Conservation (phyloP, 169 alveolate species). For the Plasmodium relictum region DNA sequence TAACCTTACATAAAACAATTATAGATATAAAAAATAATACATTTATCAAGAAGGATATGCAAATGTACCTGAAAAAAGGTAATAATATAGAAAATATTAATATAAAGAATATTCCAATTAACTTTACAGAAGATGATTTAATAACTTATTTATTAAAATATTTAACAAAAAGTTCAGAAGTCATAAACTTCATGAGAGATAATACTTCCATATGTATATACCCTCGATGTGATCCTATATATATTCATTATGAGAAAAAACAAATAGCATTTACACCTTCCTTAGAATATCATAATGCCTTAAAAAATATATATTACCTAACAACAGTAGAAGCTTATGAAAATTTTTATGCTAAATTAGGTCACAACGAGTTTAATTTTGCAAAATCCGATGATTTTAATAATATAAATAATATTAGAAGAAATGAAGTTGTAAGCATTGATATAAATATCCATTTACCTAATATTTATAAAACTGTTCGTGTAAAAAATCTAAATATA, state of each 20-base stretch:
- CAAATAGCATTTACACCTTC: slow-evolving; percentile 59
- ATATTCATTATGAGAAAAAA: slow-evolving; percentile 31
- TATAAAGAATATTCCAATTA: slow-evolving; percentile 43
- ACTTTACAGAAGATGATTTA: slow-evolving; percentile 53
- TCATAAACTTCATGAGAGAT: slow-evolving; percentile 52
- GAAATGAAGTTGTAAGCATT: slow-evolving; percentile 14
- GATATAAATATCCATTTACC: slow-evolving; percentile 53
- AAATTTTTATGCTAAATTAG: slow-evolving; percentile 31
- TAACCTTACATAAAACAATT: slow-evolving; percentile 35
- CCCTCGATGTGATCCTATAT: slow-evolving; percentile 57
- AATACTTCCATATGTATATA: slow-evolving; percentile 60
- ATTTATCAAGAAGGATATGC: slow-evolving; percentile 49
- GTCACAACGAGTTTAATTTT: slow-evolving; percentile 51
- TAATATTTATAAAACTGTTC: slow-evolving; percentile 23
- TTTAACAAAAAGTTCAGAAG: slow-evolving; percentile 56
- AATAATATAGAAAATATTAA: slow-evolving; percentile 30
- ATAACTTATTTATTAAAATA: slow-evolving; percentile 35
- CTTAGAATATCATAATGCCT: slow-evolving; percentile 45
- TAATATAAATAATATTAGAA: neutral
- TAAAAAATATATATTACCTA: slow-evolving; percentile 32
- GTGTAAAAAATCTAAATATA: slow-evolving; percentile 68
- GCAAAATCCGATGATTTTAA: neutral
- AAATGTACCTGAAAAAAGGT: slow-evolving; percentile 50
- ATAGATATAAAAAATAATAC: slow-evolving; percentile 56
- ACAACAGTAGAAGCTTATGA: slow-evolving; percentile 66